Conservation (phyloP, 2,329 filamentous ascomycete species). For the Macrophomina pseudophaseolina region DNA sequence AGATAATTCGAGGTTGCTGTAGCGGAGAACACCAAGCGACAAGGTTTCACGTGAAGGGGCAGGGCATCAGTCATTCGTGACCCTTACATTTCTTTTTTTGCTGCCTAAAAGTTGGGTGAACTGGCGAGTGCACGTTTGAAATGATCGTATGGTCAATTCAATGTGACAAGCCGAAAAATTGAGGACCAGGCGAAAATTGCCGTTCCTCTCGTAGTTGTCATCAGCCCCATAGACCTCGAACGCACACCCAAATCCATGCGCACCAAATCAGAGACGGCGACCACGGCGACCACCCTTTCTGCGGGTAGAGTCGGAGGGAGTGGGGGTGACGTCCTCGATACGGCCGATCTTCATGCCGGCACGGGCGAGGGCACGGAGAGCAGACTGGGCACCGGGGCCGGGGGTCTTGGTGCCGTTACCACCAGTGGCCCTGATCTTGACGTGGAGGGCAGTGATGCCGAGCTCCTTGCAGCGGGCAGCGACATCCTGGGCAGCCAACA, state of each 20-base stretch:
- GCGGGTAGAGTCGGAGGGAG: slow-evolving; percentile 97
- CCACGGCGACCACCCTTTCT: slow-evolving; percentile 99
- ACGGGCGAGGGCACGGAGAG: slow-evolving; percentile 97
- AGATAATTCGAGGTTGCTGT: slow-evolving; percentile 63
- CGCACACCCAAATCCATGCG: slow-evolving; percentile 58
- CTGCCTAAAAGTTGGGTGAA: slow-evolving; percentile 22
- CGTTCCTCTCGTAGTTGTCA: slow-evolving; percentile 75
- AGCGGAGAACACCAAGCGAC: not conserved
- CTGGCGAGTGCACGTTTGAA: slow-evolving; percentile 26
- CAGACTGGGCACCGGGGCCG: slow-evolving; percentile 97
- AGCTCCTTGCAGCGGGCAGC: slow-evolving; percentile 87
- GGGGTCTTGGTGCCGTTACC: slow-evolving; percentile 99
- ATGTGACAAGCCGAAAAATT: slow-evolving; percentile 60
- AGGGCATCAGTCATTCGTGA: slow-evolving; percentile 18
- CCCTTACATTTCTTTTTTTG: slow-evolving; percentile 24
- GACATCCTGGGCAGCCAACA: slow-evolving; percentile 97
- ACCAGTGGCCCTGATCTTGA: slow-evolving; percentile 99
- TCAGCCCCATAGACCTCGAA: slow-evolving; percentile 28
- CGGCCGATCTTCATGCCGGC: slow-evolving; percentile 99
- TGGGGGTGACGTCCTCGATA: slow-evolving; percentile 99
- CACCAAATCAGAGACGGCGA: slow-evolving; percentile 91
- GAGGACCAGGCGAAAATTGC: slow-evolving; percentile 67
- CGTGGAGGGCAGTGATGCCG: slow-evolving; percentile 94
- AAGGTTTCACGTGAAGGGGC: not conserved
- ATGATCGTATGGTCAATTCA: slow-evolving; percentile 26